These are phyloP conservation scores for Moelleriella libera DNA, from an alignment of 2,329 filamentous ascomycete species.

Conservation along the genomic window DNA sequence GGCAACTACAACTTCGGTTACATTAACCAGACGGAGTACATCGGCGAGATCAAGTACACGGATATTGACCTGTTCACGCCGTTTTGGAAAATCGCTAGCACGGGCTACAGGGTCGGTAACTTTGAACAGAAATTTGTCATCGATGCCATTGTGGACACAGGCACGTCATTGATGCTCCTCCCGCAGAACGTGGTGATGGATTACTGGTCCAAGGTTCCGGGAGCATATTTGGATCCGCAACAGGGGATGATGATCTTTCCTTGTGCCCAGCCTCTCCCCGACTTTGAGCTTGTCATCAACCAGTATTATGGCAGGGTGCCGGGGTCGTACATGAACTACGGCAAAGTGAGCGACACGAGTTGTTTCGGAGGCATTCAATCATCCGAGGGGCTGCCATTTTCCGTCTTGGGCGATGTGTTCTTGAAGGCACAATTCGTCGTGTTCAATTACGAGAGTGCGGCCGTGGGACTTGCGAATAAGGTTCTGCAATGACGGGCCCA, in stretches of 20 bases:
- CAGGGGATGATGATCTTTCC: conserved; percentile 44
- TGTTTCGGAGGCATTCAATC: conserved; percentile 25
- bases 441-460: conserved; percentile 17
- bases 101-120: conserved; percentile 36
- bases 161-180: conserved; percentile 51
- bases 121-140: conserved; percentile 4
- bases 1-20: conserved; percentile 27
- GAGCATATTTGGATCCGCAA: conserved; percentile 27
- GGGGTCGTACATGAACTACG: conserved; percentile 23
- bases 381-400: conserved; percentile 19
- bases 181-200: conserved; percentile 34
- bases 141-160: conserved; percentile 53
- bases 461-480: conserved; percentile 26
- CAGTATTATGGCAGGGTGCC: conserved; percentile 19
- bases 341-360: conserved; percentile 8
- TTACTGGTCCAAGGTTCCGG: conserved; percentile 45
- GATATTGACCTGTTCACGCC: conserved; percentile 35
- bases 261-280: conserved; percentile 36
- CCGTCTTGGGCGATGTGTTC: conserved; percentile 25
- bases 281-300: conserved; percentile 21
- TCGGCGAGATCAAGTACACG: conserved; percentile 40
- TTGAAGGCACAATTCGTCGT: conserved; percentile 30
- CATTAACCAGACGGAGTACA: conserved; percentile 43
- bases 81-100: conserved; percentile 48
- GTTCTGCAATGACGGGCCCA: background rate